phyloP scores from a whole-genome alignment of 306 rosid genomes.

The Alnus rubra region DNA sequence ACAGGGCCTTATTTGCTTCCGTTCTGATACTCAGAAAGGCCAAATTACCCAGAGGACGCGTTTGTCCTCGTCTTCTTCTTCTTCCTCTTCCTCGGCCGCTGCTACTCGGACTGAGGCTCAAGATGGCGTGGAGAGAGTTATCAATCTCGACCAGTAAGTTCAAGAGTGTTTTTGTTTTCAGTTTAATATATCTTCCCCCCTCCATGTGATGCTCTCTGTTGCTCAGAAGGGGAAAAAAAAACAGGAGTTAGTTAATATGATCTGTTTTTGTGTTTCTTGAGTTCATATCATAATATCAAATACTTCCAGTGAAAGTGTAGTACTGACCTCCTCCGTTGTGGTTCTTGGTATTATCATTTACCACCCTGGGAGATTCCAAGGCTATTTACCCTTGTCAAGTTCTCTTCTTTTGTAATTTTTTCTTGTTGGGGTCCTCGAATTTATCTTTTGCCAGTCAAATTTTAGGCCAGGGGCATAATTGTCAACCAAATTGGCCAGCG shows the following conservation, averaged over 20 bases:
- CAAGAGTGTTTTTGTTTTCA: neutral
- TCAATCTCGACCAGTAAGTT: slow-evolving; percentile 85
- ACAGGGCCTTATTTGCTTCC: slow-evolving; percentile 10
- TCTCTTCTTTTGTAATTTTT: neutral
- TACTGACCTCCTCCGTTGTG: slow-evolving; percentile 15
- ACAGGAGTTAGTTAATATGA: too few species aligned
- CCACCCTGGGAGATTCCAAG: neutral
- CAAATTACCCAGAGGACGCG: slow-evolving; percentile 31
- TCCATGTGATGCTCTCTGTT: neutral
- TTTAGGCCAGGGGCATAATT: slow-evolving; percentile 3
- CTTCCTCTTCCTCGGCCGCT: slow-evolving; percentile 20
- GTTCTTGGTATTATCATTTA: slow-evolving; percentile 11
- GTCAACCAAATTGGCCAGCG: neutral
- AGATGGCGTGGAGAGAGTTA: slow-evolving; percentile 39
- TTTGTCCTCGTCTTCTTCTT: slow-evolving; percentile 34
- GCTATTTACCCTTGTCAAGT: neutral
- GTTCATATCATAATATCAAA: slow-evolving; percentile 3
- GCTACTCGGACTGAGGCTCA: slow-evolving; percentile 27
- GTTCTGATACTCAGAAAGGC: slow-evolving; percentile 27
- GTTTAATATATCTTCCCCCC: neutral
- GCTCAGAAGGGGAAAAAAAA: neutral
- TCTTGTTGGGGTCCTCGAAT: neutral
- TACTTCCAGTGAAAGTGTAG: slow-evolving; percentile 17
- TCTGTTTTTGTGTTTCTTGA: neutral
- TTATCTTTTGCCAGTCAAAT: neutral